Base-by-base conservation (phyloP, 2,329 filamentous ascomycete species). In the Elsinoe ampelina region DNA sequence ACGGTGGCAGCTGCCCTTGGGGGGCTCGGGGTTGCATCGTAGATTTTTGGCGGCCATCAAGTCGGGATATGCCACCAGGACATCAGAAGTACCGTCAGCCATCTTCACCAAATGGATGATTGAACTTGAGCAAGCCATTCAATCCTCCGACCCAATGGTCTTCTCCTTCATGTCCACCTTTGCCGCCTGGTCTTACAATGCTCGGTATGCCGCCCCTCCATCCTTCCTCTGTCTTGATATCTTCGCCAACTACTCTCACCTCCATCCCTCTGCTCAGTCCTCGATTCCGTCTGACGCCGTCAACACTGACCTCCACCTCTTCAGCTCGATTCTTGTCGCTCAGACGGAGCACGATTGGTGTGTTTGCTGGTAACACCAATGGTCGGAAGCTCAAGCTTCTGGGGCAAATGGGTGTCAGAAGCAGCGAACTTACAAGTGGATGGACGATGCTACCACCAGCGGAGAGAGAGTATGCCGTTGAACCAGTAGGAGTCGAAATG, bases 111-210 rank as follows among this genome's bases (percentile, higher is more conserved):
- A 97, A 97, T 0, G 92, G 91, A 73, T 95, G 89, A 70, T 98
- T 98, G 70, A 97, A 98, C 74, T 98, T 98, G 63, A 98, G 73
- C 66, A 97, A 69, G 8, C 89, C 89, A 67, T 95, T 98, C 67
- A 98, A 72, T 0, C 93, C 92, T 1, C 92, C 92, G 2, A 98
- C 92, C 93, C 93, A 98, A 15, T 92, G 89, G 70, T 97, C 92
- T 65, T 96, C 89, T 20, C 77, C 76, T 55, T 66, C 76, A 38
- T 68, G 72, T 3, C 67, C 63, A 63, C 79, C 75, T 63, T 77
- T 64, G 63, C 73, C 61, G 13, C 71, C 70, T 47, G 78, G 80
- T 45, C 90, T 78, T 66, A 96, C 93, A 32, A 97, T 87, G 68
- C 90, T 95, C 2, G 93, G 93, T 12, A 97, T 91, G 11, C 91